Base-by-base conservation (phyloP, 192 early-diverging fungal genomes). In the Lobulomyces angularis region DNA sequence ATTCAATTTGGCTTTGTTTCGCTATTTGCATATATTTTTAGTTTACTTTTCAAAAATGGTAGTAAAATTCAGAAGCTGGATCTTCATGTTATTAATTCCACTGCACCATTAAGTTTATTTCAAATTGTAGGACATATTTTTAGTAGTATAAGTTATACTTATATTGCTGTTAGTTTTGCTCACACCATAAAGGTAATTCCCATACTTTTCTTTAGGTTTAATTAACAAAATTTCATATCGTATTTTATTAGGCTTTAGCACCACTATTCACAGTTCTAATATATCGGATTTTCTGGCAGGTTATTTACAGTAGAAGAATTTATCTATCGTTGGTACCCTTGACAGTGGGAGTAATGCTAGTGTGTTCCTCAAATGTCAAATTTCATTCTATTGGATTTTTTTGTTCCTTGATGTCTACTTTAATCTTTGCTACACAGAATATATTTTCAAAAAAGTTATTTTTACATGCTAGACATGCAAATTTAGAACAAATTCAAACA, bases 361-460 rank as follows among this genome's bases (percentile, higher is more conserved):
- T 89, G 0, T 90, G 86, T 51, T 62, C 80, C 6, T 78, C 70
- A 8, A 71, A 78, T 36, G 50, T 80, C 25, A 75, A 67, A 4
- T 79, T 78, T 56, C 79, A 80, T 52, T 31, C 71, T 9, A 53
- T 85, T 19, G 88, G 88, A 1, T 68, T 88, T 20, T 21, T 79
- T 6, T 86, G 74, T 58, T 80, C 88, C 0, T 53, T 88, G 8
- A 62, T 62, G 1, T 86, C 84, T 0, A 81, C 72, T 20, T 37
- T 87, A 37, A 76, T 87, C 26, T 92, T 88, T 64, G 88, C 88
- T 3, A 61, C 72, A 3, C 88, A 92, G 55, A 90, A 88, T 48
- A 82, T 92, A 43, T 81, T 84, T 23, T 81, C 77, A 27, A 92
- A 92, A 43, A 75, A 74, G 38, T 58, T 89, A 20, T 69, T 90